These are phyloP conservation scores for Geranium brycei DNA, from an alignment of 345 rosid genomes.

Conservation along the genomic window DNA sequence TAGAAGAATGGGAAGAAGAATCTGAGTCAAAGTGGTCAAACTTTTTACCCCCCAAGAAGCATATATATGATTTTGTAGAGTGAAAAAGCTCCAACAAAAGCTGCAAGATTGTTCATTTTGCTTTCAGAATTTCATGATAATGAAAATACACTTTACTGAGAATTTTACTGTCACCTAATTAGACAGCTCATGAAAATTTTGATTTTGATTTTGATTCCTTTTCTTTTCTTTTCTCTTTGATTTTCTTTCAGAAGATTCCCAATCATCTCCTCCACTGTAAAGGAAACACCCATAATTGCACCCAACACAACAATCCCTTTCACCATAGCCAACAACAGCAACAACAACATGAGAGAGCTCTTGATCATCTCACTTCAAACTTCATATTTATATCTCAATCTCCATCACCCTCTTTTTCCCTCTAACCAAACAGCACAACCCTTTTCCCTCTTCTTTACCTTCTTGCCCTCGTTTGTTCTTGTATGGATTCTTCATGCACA, in stretches of 20 bases:
- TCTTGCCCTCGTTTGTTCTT: neutral
- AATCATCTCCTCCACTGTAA: slow-evolving; percentile 46
- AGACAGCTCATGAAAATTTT: neutral
- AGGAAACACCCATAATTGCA: slow-evolving; percentile 48
- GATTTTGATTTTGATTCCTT: neutral
- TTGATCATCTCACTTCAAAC: slow-evolving; percentile 1
- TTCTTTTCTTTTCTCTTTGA: neutral
- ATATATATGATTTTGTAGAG: slow-evolving; percentile 16
- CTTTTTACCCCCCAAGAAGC: slow-evolving; percentile 22
- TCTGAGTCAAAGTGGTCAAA: slow-evolving; percentile 24
- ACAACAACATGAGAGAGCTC: slow-evolving; percentile 18
- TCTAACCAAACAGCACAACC: neutral
- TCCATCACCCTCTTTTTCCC: slow-evolving; percentile 21
- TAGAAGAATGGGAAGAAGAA: slow-evolving; percentile 24
- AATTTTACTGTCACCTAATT: neutral
- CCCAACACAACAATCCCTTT: slow-evolving; percentile 21
- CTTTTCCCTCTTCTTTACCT: neutral
- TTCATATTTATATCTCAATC: slow-evolving; percentile 22
- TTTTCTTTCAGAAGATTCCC: slow-evolving; percentile 25
- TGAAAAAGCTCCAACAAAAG: slow-evolving; percentile 11
- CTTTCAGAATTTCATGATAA: neutral
- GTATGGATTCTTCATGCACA: slow-evolving; percentile 30
- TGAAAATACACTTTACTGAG: neutral
- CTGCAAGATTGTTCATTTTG: slow-evolving; percentile 8
- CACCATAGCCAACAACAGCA: slow-evolving; percentile 1